Evolutionary conservation across 139 green algal species (phyloP).

Genomic region (Zygnema cylindricum): DNA sequence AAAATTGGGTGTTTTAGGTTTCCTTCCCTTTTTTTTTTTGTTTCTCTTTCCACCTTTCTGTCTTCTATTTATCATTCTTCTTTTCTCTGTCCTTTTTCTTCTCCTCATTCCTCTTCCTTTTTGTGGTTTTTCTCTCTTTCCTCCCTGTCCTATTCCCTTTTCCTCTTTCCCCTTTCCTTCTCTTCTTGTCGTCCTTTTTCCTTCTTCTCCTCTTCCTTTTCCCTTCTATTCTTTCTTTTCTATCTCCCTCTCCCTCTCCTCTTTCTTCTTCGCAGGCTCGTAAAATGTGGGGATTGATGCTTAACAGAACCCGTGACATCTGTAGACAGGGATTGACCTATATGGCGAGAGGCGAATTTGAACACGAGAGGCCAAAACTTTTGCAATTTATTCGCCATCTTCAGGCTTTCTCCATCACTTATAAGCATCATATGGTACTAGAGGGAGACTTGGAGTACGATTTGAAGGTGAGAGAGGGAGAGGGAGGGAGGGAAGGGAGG

Average conservation of each 20-base stretch:
- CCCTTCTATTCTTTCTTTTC: background rate
- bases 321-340: constrained; percentile 52
- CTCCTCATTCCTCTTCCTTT: background rate
- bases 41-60: no score
- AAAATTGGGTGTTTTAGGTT: no score
- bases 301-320: constrained; percentile 49
- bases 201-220: background rate
- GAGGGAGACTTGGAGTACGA: background rate
- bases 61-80: no score
- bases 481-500: background rate
- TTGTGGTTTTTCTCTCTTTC: background rate
- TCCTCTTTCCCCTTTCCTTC: background rate
- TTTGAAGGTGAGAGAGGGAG: background rate
- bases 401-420: constrained; percentile 23
- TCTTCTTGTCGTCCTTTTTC: background rate
- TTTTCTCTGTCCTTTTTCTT: no score
- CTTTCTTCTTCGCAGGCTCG: no score
- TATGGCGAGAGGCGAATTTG: no score
- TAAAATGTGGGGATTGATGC: background rate
- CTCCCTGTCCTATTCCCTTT: background rate
- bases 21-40: no score
- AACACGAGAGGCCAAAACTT: constrained; percentile 57
- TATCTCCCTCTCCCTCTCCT: background rate
- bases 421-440: background rate
- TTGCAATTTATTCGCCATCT: constrained; percentile 38